Evolutionary conservation across 78 protist species (phyloP), one percentile per base, ranked within the genome.

Genomic region (Dictyostelium discoideum): DNA sequence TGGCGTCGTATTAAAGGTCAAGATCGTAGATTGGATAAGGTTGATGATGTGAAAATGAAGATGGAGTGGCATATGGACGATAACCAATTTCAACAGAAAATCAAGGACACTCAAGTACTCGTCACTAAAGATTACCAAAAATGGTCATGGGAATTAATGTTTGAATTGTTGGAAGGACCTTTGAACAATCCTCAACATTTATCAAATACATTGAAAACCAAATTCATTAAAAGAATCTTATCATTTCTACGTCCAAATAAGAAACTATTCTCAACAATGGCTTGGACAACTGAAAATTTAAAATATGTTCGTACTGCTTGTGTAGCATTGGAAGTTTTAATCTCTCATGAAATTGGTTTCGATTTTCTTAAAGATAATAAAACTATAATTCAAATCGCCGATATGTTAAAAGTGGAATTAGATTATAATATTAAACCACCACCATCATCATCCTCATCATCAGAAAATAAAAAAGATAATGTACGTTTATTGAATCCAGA

Each of bases 31-130:
- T 73, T 86, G 20, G 96, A 93, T 18, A 84, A 80, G 20, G 73
- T 86, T 46, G 92, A 86, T 37, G 96, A 86, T 39, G 83, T 87
- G 9, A 81, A 86, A 69, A 85, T 86, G 92, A 84, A 85, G 26
- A 86, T 93, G 92, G 96, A 93, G 5, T 86, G 85, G 82, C 96
- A 85, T n/a, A 81, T 93, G 92, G 96, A 93, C 9, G 93, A 93
- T n/a, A 78, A 18, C 1, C 96, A 93, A 39, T 84, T 93, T 54
- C 92, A 87, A 40, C 65, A 50, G 22, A 85, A 85, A 9, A n/a
- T 93, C 13, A 83, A 82, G 16, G 96, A 93, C 6, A 86, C 96
- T 40, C 96, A 93, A 85, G 96, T 93, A 2, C 16, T 86, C 44
- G 92, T 93, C 0, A 93, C 96, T 0, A 93, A 93, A 16, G 96